Conservation (phyloP, 495 filamentous ascomycete genomes). For the Lepraria neglecta region DNA sequence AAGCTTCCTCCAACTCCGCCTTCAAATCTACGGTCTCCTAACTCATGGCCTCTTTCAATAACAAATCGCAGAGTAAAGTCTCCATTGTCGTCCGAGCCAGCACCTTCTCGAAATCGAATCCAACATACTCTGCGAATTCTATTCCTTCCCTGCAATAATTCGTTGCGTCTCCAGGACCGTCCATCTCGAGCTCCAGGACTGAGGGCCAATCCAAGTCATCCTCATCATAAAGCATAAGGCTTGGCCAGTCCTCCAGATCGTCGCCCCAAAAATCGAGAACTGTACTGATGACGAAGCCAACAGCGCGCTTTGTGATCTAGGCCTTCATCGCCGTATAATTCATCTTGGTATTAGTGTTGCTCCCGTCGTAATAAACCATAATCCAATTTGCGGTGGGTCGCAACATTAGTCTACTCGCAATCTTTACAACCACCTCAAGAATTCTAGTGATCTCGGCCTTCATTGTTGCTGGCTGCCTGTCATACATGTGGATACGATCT, state of each 20-base stretch:
- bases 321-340: neutral
- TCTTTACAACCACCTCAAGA: neutral
- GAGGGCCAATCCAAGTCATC: neutral
- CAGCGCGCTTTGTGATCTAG: neutral
- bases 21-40: neutral
- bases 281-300: neutral
- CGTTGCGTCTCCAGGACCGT: neutral
- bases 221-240: neutral
- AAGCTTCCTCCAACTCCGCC: no score
- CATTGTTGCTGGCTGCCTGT: neutral
- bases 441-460: neutral
- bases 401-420: neutral
- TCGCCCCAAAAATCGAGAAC: neutral
- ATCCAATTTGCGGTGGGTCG: neutral
- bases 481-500: neutral
- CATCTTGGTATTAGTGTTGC: neutral
- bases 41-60: neutral
- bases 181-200: neutral
- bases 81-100: neutral
- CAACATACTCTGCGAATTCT: conserved; percentile 8
- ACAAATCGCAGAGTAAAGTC: neutral
- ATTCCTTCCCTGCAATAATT: neutral
- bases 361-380: neutral
- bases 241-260: neutral
- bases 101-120: neutral